Percentiles rank a stretch among this genome's conserved stretches.
Evolutionary conservation across 192 early-diverging fungal species (phyloP).

Genomic region (Coemansia sp.): DNA sequence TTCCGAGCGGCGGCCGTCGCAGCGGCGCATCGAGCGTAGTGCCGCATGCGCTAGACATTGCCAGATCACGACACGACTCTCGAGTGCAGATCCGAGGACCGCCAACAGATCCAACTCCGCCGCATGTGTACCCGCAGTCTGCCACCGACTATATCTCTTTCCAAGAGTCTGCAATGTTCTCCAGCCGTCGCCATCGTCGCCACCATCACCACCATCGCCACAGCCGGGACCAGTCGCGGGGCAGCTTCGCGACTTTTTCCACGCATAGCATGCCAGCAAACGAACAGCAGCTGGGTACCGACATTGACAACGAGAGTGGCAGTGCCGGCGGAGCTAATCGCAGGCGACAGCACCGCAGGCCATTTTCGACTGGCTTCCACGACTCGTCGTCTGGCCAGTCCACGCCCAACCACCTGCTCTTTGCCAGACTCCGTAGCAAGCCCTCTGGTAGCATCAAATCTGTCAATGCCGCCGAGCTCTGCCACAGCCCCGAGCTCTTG

Average conservation of each 20-base stretch:
- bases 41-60: conserved; percentile 6
- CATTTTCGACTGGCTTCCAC: conserved; percentile 14
- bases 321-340: conserved; percentile 5
- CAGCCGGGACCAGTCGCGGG: conserved; percentile 2
- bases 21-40: conserved; percentile 16
- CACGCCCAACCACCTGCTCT: conserved; percentile 26
- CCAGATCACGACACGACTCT: conserved; percentile 6
- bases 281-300: not conserved
- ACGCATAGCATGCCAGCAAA: not conserved
- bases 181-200: not conserved
- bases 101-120: not conserved
- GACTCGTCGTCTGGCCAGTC: conserved; percentile 43
- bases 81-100: not conserved
- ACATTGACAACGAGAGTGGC: conserved; percentile 4
- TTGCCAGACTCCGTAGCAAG: conserved; percentile 18
- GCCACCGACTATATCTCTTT: not conserved
- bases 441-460: conserved; percentile 15
- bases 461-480: conserved; percentile 2
- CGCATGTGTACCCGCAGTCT: not conserved
- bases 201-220: not conserved
- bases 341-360: conserved; percentile 12
- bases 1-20: not conserved
- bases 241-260: conserved; percentile 1
- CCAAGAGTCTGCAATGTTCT: not conserved
- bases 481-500: conserved; percentile 14